Evolutionary conservation across 495 filamentous ascomycete genomes (phyloP).

Genomic region (Lophiotrema nucula): DNA sequence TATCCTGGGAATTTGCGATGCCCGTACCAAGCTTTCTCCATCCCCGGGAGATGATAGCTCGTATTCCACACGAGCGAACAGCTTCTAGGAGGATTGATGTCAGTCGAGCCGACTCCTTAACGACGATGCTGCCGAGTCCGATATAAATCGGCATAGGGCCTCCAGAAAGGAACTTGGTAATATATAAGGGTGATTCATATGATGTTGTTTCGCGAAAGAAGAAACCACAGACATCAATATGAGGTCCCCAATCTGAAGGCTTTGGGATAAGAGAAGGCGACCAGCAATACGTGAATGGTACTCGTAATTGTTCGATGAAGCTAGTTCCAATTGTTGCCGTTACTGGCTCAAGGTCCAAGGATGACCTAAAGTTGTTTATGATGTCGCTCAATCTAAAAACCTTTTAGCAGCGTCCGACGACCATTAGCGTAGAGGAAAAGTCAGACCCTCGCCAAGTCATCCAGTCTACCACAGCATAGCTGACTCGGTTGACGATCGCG

Average conservation of each 20-base stretch:
- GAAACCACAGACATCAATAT: conserved; percentile 93
- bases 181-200: conserved; percentile 66
- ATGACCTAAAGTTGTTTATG: conserved; percentile 88
- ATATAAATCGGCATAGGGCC: conserved; percentile 91
- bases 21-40: not conserved
- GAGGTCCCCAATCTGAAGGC: conserved; percentile 93
- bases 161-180: conserved; percentile 79
- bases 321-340: not conserved
- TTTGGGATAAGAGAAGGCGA: conserved; percentile 80
- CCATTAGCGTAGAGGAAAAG: too few relatives aligned
- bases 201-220: conserved; percentile 87
- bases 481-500: conserved; percentile 88
- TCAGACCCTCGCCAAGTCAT: conserved; percentile 82
- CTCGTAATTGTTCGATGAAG: conserved; percentile 53
- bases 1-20: not conserved
- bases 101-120: conserved; percentile 79
- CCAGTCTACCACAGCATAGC: conserved; percentile 94
- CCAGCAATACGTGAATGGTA: conserved; percentile 61
- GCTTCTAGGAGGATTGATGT: conserved; percentile 44
- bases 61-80: not conserved
- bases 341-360: not conserved
- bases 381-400: conserved; percentile 71
- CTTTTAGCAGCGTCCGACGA: too few relatives aligned
- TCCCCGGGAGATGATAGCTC: not conserved
- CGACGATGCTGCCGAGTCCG: conserved; percentile 91